Evolutionary conservation across 2,329 filamentous ascomycete species (phyloP).

Genomic region (Alternaria sp.): DNA sequence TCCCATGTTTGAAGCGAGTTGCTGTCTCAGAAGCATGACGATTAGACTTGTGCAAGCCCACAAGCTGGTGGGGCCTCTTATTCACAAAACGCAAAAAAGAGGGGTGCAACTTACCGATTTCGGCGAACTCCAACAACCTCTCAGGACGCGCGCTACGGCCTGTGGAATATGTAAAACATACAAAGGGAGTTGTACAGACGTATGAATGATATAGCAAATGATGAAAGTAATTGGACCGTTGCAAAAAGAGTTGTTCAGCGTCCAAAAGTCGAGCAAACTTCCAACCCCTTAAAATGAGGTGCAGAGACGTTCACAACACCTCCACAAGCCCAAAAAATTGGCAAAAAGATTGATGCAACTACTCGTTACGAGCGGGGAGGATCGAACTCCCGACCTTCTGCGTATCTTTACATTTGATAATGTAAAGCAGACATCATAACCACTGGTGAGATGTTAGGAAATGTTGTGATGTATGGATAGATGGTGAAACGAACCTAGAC

Average conservation of each 20-base stretch:
- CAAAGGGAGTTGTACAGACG: background rate
- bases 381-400: constrained; percentile 52
- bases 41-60: constrained; percentile 9
- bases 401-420: constrained; percentile 35
- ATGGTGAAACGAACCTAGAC: constrained; percentile 15
- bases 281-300: background rate
- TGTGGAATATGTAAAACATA: background rate
- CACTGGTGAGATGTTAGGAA: constrained; percentile 17
- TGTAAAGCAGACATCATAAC: constrained; percentile 53
- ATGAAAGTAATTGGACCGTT: background rate
- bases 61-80: constrained; percentile 9
- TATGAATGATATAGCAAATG: too few relatives aligned
- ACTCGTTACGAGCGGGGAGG: constrained; percentile 41
- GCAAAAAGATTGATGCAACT: constrained; percentile 30
- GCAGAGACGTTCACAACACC: background rate
- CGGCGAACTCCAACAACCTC: background rate
- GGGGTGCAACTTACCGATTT: constrained; percentile 1
- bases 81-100: constrained; percentile 6
- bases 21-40: constrained; percentile 11
- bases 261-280: background rate
- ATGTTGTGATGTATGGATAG: too few relatives aligned
- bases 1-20: background rate
- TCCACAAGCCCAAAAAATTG: background rate
- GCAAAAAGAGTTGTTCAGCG: background rate
- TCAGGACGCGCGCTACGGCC: background rate